A percentile compares a stretch with the other conserved stretches of the same genome.
phyloP scores from a whole-genome alignment of 2,329 filamentous ascomycete genomes.

The Fusarium siculi region DNA sequence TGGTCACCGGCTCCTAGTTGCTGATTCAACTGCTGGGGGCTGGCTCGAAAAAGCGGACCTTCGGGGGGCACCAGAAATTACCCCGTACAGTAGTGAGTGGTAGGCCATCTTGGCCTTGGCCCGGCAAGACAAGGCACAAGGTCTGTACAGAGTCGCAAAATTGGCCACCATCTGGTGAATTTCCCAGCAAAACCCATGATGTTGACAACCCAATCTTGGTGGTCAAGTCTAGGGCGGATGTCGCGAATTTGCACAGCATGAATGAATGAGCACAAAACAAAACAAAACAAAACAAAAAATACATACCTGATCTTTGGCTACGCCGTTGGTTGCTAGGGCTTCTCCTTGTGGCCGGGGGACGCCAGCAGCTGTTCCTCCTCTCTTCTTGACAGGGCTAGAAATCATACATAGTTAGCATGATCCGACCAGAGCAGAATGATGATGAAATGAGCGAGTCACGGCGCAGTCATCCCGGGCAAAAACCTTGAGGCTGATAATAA shows the following conservation, averaged over 20 bases:
- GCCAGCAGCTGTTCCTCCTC: slow-evolving; percentile 74
- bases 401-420: slow-evolving; percentile 42
- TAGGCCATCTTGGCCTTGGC: slow-evolving; percentile 2
- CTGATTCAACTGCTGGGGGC: slow-evolving; percentile 31
- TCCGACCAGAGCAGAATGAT: not conserved
- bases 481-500: not conserved
- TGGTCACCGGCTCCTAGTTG: slow-evolving; percentile 7
- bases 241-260: not conserved
- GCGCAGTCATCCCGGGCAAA: not conserved
- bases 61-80: slow-evolving; percentile 42
- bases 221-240: not conserved
- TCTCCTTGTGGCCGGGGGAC: slow-evolving; percentile 73
- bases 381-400: slow-evolving; percentile 77
- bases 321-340: slow-evolving; percentile 69
- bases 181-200: slow-evolving; percentile 9
- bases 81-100: slow-evolving; percentile 27
- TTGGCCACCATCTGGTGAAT: slow-evolving; percentile 30
- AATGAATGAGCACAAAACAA: not conserved
- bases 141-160: slow-evolving; percentile 19
- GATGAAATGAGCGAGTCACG: not conserved
- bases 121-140: slow-evolving; percentile 12
- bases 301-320: slow-evolving; percentile 62
- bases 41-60: slow-evolving; percentile 45
- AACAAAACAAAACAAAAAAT: not conserved
- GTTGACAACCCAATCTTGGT: not conserved